Conservation (phyloP, 2,329 filamentous ascomycete species). For the Monosporascus sp. region DNA sequence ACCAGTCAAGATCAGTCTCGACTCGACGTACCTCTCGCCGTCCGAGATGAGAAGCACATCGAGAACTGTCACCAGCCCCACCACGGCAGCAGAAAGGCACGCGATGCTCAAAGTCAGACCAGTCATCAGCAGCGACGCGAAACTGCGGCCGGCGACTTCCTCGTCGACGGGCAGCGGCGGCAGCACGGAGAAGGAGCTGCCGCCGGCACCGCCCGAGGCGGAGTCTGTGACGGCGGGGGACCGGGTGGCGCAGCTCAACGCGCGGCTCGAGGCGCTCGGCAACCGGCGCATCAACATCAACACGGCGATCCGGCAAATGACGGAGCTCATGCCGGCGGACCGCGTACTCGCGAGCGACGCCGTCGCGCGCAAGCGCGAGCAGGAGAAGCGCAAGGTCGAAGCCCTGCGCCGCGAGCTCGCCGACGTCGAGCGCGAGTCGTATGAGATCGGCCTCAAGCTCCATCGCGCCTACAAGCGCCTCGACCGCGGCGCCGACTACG, state of each 20-base stretch:
- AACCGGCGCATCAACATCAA: constrained; percentile 68
- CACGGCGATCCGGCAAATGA: constrained; percentile 70
- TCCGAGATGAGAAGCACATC: not conserved
- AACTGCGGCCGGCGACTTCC: not conserved
- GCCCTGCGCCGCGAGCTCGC: constrained; percentile 61
- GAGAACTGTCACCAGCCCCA: too few species aligned
- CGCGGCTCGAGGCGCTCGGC: constrained; percentile 58
- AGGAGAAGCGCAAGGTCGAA: constrained; percentile 61
- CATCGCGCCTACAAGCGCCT: constrained; percentile 70
- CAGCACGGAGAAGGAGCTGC: constrained; percentile 50
- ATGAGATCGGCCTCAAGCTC: constrained; percentile 71
- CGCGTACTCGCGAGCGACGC: constrained; percentile 62
- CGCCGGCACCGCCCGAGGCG: constrained; percentile 55
- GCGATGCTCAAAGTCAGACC: too few species aligned
- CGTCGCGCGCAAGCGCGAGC: constrained; percentile 51
- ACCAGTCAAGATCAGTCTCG: constrained; percentile 25
- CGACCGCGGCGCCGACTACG: constrained; percentile 60
- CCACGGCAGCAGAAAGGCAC: too few species aligned
- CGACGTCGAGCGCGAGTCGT: constrained; percentile 70
- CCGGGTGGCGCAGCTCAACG: constrained; percentile 62
- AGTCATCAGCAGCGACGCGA: too few species aligned
- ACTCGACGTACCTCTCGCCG: constrained; percentile 18
- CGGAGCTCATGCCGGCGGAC: constrained; percentile 69
- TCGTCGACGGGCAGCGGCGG: constrained; percentile 5
- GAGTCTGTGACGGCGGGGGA: constrained; percentile 46